Evolutionary conservation across 768 basidiomycete genomes (phyloP), one percentile per base, ranked within the genome.

Genomic region (Cyathus striatus): DNA sequence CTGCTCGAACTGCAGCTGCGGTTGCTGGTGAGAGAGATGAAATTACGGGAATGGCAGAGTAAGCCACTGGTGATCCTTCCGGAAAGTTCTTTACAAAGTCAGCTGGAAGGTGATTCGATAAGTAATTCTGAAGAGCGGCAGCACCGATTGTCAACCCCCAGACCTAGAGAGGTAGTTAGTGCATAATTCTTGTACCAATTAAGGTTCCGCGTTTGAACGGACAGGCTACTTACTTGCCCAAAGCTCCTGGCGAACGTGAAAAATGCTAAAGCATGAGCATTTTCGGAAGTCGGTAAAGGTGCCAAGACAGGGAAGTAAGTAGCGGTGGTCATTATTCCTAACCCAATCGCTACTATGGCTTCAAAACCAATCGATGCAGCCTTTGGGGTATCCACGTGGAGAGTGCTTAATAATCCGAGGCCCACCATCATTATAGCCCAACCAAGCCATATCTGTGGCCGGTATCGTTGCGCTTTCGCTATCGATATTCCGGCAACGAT

Each of bases 131-230:
- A 7, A 83, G 63, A 36, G 80, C 60, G 0, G 72, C 66, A 6
- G 60, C 61, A 1, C 72, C 72, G 42, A 83, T 69, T 0, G 73
- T 65, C 44, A 79, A 56, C 1, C 79, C 80, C 69, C 76, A 75
- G 4, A 63, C 61, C 68, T 78, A 55, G 6, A 43, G 3, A 18
- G 5, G 23, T 39, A 41, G 12, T 40, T 39, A 6, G 26, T 9
- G 41, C 10, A 17, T 35, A 21, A 39, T n/a, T 4, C 5, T 21
- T 18, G 4, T 26, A 17, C 10, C 24, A n/a, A 40, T 32, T 10
- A 38, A 39, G 16, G 23, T 6, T 7, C n/a, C n/a, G n/a, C n/a
- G n/a, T n/a, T n/a, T n/a, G n/a, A n/a, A n/a, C n/a, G n/a, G n/a
- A n/a, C n/a, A n/a, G n/a, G n/a, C 20, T 13, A 36, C 43, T 10